phyloP scores from a whole-genome alignment of 768 basidiomycete species.

The Suillus luteus region DNA sequence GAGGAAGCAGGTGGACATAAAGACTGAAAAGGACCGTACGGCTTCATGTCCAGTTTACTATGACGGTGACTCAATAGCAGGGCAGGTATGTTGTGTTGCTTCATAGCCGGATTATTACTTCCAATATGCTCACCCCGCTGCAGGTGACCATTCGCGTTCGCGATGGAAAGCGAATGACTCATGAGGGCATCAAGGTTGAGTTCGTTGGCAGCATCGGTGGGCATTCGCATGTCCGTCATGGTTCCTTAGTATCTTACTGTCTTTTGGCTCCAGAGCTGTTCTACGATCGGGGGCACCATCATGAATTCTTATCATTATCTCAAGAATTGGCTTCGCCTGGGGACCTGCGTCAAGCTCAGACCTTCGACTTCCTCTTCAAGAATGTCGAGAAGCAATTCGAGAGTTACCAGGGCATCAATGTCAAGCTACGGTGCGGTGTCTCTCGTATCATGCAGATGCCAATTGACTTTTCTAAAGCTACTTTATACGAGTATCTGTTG shows the following conservation, averaged over 20 bases:
- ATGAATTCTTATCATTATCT: constrained; percentile 94
- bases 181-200: constrained; percentile 98
- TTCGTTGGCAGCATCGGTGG: constrained; percentile 94
- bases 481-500: constrained; percentile 88
- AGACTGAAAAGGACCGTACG: constrained; percentile 84
- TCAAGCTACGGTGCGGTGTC: constrained; percentile 83
- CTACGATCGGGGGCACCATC: constrained; percentile 97
- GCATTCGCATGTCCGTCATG: constrained; percentile 26
- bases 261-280: constrained; percentile 65
- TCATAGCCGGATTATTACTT: not conserved
- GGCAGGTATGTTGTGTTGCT: constrained; percentile 62
- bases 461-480: constrained; percentile 56
- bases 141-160: constrained; percentile 86
- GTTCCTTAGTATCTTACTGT: constrained; percentile 1
- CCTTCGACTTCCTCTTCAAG: constrained; percentile 97
- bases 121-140: constrained; percentile 1
- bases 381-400: constrained; percentile 99
- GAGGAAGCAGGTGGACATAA: constrained; percentile 87
- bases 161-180: constrained; percentile 92
- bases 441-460: not conserved
- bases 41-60: constrained; percentile 91
- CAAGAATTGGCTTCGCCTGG: constrained; percentile 96
- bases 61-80: constrained; percentile 90
- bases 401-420: constrained; percentile 97
- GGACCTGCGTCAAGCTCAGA: constrained; percentile 95